Conservation (phyloP, 805 yeast species). For the Isabelozyma pseudorhagii region DNA sequence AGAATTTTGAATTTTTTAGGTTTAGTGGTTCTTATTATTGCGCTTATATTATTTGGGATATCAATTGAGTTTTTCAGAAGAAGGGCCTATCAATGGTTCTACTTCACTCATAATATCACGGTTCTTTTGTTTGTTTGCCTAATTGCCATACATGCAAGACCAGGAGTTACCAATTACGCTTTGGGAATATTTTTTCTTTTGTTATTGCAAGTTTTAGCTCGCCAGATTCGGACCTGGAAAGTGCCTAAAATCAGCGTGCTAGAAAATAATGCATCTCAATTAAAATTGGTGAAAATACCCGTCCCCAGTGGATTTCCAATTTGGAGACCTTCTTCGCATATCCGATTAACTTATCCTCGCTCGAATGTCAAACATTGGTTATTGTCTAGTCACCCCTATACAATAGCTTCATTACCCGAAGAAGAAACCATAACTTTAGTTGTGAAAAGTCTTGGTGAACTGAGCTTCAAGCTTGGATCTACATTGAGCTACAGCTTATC, state of each 20-base stretch:
- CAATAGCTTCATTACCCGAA: conserved; percentile 47
- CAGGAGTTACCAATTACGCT: conserved; percentile 48
- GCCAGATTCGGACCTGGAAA: conserved; percentile 17
- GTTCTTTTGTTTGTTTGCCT: conserved; percentile 44
- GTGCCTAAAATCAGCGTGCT: conserved; percentile 12
- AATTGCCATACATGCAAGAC: conserved; percentile 65
- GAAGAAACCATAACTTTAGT: conserved; percentile 43
- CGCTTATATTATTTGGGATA: conserved; percentile 36
- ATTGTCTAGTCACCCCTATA: conserved; percentile 66
- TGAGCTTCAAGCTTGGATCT: conserved; percentile 7
- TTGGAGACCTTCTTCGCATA: conserved; percentile 56
- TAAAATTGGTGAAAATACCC: conserved; percentile 17
- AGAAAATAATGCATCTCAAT: conserved; percentile 10
- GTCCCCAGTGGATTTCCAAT: conserved; percentile 9
- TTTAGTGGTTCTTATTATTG: conserved; percentile 35
- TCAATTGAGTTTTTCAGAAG: conserved; percentile 52
- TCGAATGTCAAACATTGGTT: conserved; percentile 34
- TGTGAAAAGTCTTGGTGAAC: conserved; percentile 36
- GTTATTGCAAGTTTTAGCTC: conserved; percentile 34
- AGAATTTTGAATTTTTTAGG: conserved; percentile 51
- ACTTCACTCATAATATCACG: conserved; percentile 52
- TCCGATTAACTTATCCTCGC: conserved; percentile 43
- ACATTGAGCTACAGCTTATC: conserved; percentile 10
- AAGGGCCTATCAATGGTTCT: conserved; percentile 50
- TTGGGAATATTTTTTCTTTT: conserved; percentile 13